Evolutionary conservation across 2,329 filamentous ascomycete genomes (phyloP).

Genomic region (Aaosphaeria arxii): DNA sequence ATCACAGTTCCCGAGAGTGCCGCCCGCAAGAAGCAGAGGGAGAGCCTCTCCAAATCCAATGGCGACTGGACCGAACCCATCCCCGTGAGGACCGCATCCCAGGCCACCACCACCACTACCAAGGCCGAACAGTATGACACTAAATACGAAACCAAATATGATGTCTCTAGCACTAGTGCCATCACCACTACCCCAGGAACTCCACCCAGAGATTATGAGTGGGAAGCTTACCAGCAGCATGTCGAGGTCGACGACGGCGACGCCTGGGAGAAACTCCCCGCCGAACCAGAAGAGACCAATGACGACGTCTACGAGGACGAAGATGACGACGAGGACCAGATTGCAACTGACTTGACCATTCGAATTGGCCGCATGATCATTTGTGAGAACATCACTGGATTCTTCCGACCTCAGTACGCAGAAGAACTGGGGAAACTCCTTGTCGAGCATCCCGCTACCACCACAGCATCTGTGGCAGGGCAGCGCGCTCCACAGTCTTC

Average conservation of each 20-base stretch:
- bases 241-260: conserved; percentile 36
- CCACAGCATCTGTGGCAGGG: conserved; percentile 32
- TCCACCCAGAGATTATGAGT: conserved; percentile 37
- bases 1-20: conserved; percentile 38
- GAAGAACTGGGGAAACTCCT: conserved; percentile 41
- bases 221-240: conserved; percentile 39
- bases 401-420: conserved; percentile 38
- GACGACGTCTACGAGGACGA: conserved; percentile 39
- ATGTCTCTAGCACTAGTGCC: conserved; percentile 22
- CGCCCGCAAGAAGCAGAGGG: conserved; percentile 34
- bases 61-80: conserved; percentile 37
- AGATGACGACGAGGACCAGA: conserved; percentile 37
- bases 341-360: conserved; percentile 37
- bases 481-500: conserved; percentile 35
- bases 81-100: conserved; percentile 23
- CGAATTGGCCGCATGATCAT: conserved; percentile 39
- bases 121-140: background rate
- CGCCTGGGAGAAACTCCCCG: conserved; percentile 34
- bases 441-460: conserved; percentile 26
- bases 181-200: conserved; percentile 35
- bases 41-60: conserved; percentile 23
- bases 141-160: conserved; percentile 14
- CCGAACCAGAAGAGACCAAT: conserved; percentile 34
- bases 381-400: conserved; percentile 38
- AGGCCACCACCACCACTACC: conserved; percentile 13